A percentile compares a stretch with the other conserved stretches of the same genome.
phyloP scores from a whole-genome alignment of 1,139 yeast genomes.

The Arxiozyma slooffiae region DNA sequence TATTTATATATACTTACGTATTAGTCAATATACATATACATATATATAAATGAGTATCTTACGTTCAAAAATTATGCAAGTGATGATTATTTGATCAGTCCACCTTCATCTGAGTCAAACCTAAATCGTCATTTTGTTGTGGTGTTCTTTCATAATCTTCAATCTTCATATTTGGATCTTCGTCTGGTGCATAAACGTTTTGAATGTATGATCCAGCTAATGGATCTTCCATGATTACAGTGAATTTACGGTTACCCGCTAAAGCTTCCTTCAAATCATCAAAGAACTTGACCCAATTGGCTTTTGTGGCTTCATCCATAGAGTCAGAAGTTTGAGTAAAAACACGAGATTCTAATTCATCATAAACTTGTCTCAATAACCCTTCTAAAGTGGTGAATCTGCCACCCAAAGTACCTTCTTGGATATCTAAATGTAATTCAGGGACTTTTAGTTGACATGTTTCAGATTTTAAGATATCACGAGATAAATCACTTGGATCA shows the following conservation, averaged over 20 bases:
- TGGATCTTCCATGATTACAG: conserved; percentile 87
- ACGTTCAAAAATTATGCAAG: background rate
- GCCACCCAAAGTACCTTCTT: conserved; percentile 96
- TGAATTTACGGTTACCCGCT: conserved; percentile 74
- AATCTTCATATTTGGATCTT: conserved; percentile 87
- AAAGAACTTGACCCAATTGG: conserved; percentile 75
- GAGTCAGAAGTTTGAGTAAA: conserved; percentile 84
- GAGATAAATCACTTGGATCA: conserved; percentile 86
- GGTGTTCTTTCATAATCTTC: conserved; percentile 84
- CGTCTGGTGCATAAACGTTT: conserved; percentile 95
- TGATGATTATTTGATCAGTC: background rate
- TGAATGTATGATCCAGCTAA: conserved; percentile 91
- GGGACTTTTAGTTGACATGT: conserved; percentile 82
- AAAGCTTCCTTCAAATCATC: conserved; percentile 69
- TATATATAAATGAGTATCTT: background rate
- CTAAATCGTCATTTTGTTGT: conserved; percentile 85
- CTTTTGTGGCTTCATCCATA: conserved; percentile 68
- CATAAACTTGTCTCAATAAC: conserved; percentile 74
- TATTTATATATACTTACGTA: too few species aligned
- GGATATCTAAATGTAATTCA: conserved; percentile 80
- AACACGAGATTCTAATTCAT: conserved; percentile 78
- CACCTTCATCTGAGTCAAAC: conserved; percentile 67
- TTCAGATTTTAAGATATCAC: conserved; percentile 92
- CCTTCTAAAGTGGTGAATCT: conserved; percentile 97
- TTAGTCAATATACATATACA: background rate